Evolutionary conservation across 345 rosid species (phyloP).

Genomic region (Moricandia arvensis): DNA sequence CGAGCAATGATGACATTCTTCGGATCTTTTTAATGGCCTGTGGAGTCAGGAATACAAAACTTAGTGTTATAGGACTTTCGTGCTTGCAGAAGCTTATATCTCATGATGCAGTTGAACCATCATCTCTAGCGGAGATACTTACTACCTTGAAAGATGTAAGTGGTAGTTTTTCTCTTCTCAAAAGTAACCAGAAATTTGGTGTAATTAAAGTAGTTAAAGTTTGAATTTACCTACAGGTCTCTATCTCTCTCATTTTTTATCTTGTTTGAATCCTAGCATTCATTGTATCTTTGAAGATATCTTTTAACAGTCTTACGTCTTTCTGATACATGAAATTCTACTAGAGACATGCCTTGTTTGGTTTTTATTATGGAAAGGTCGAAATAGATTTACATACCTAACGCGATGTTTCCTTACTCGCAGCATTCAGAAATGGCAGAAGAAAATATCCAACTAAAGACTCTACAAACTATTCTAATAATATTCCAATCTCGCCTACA

Average conservation of each 20-base stretch:
- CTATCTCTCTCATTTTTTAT: background rate
- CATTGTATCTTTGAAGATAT: constrained; percentile 6
- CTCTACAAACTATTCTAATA: constrained; percentile 87
- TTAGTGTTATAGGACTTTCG: constrained; percentile 92
- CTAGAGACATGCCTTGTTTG: background rate
- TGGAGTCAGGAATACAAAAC: constrained; percentile 77
- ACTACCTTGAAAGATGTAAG: constrained; percentile 82
- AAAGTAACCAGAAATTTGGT: background rate
- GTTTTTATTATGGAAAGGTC: background rate
- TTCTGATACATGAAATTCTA: background rate
- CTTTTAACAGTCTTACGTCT: background rate
- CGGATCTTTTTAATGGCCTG: constrained; percentile 90
- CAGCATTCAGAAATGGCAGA: constrained; percentile 98
- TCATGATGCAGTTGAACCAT: constrained; percentile 90
- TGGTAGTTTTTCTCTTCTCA: constrained; percentile 5
- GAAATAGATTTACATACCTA: constrained; percentile 32
- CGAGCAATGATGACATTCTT: constrained; percentile 78
- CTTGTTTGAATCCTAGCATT: background rate
- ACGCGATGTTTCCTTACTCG: constrained; percentile 27
- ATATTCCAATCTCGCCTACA: constrained; percentile 89
- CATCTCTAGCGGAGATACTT: constrained; percentile 78
- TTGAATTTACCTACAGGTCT: background rate
- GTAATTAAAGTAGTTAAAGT: no score
- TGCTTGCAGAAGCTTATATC: constrained; percentile 95
- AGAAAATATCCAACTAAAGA: constrained; percentile 90